Percentiles rank a stretch among this genome's conserved stretches.
phyloP scores from a whole-genome alignment of 768 basidiomycete species.

The Boletus rubescentipes region DNA sequence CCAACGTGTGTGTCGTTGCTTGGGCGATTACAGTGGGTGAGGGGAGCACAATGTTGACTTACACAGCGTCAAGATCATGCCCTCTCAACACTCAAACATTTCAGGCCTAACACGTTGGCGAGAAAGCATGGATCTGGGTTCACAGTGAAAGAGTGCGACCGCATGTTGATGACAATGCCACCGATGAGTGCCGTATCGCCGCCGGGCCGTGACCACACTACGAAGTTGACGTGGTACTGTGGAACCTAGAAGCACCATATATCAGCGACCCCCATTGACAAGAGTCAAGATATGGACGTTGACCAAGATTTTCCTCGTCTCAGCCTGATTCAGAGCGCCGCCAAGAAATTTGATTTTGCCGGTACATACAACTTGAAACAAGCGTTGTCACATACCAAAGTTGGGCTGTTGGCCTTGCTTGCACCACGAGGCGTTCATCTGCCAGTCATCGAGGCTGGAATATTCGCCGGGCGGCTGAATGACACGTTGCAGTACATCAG shows the following conservation, averaged over 20 bases:
- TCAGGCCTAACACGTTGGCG: slow-evolving; percentile 13
- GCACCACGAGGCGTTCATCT: slow-evolving; percentile 19
- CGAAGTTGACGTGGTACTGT: neutral
- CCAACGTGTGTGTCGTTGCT: no score
- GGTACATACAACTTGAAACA: neutral
- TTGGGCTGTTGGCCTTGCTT: slow-evolving; percentile 13
- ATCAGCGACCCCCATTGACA: slow-evolving; percentile 1
- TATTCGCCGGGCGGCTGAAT: slow-evolving; percentile 1
- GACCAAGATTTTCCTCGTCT: neutral
- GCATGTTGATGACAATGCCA: slow-evolving; percentile 4
- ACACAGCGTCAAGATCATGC: neutral
- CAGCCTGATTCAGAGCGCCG: no score
- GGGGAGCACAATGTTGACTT: no score
- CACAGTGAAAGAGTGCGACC: neutral
- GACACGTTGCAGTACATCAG: slow-evolving; percentile 16
- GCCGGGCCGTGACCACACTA: neutral
- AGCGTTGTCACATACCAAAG: neutral
- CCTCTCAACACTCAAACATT: neutral
- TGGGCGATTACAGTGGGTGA: no score
- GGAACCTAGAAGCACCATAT: neutral
- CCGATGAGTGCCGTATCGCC: neutral
- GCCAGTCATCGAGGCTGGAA: neutral
- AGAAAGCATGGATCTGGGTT: neutral
- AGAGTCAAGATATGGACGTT: neutral
- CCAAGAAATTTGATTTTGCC: neutral